Conservation (phyloP, 352 stramenopile species). For the Globisporangium mamillatum region DNA sequence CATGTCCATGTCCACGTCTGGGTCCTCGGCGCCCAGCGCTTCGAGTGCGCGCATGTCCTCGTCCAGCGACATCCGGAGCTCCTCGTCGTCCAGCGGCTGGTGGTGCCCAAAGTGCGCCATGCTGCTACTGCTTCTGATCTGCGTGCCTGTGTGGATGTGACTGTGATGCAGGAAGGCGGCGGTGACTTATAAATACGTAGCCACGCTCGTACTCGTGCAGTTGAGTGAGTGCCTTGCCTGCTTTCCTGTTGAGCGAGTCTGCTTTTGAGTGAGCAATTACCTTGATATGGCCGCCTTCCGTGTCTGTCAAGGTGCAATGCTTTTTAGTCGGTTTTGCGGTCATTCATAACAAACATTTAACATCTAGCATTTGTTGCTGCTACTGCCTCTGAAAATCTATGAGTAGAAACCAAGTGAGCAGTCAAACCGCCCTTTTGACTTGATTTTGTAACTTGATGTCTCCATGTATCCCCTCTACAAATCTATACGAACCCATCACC, state of each 20-base stretch:
- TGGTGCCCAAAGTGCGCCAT: constrained; percentile 9
- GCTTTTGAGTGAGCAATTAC: neutral
- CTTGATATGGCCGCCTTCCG: neutral
- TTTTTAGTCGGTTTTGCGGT: neutral
- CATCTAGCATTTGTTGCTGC: neutral
- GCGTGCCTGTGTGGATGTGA: neutral
- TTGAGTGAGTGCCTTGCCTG: neutral
- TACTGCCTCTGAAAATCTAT: neutral
- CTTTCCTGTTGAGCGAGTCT: neutral
- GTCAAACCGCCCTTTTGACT: neutral
- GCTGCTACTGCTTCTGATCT: neutral
- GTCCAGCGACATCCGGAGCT: constrained; percentile 16
- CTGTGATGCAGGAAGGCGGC: neutral
- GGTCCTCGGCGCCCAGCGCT: constrained; percentile 12
- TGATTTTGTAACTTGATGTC: neutral
- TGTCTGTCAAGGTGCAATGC: neutral
- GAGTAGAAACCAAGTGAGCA: neutral
- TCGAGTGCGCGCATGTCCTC: constrained; percentile 19
- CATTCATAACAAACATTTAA: neutral
- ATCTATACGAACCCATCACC: neutral
- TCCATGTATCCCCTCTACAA: neutral
- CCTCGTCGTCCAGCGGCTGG: constrained; percentile 13
- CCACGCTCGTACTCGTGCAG: neutral
- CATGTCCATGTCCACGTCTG: constrained; percentile 6
- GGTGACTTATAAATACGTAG: neutral